phyloP scores from a whole-genome alignment of 208 protist genomes.

The Acanthamoeba healyi region DNA sequence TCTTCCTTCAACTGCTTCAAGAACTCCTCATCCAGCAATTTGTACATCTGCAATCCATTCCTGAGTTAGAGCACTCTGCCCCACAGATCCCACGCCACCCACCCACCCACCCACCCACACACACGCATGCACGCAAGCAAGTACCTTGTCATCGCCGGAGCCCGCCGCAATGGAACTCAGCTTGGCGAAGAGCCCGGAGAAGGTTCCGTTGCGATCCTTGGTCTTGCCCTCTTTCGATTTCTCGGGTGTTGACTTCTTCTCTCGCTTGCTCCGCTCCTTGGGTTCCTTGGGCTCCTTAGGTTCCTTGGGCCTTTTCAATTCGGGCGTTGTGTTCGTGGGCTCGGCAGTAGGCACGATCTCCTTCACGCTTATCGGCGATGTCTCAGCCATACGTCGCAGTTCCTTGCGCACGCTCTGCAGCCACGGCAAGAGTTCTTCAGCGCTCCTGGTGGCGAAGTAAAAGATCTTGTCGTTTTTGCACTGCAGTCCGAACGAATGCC shows the following conservation, averaged over 20 bases:
- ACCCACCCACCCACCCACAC: neutral
- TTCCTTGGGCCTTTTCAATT: neutral
- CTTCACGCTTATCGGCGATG: neutral
- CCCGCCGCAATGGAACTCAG: conserved; percentile 19
- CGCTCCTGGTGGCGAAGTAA: neutral
- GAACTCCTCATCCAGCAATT: conserved; percentile 7
- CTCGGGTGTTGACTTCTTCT: neutral
- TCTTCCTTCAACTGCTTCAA: neutral
- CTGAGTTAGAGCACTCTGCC: too few relatives aligned
- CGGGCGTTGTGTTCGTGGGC: neutral
- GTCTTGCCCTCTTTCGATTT: neutral
- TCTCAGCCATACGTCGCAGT: neutral
- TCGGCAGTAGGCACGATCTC: neutral
- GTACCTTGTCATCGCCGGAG: conserved; percentile 35
- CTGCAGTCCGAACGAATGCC: conserved; percentile 50
- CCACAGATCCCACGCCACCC: neutral
- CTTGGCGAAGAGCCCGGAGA: conserved; percentile 44
- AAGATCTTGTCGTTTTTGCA: neutral
- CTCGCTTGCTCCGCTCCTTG: neutral
- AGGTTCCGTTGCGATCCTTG: neutral
- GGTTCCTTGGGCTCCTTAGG: neutral
- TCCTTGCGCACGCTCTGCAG: conserved; percentile 44
- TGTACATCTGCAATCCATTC: neutral
- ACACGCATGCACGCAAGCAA: neutral
- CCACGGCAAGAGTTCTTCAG: conserved; percentile 1